Evolutionary conservation across 2,329 filamentous ascomycete species (phyloP).

Genomic region (Tolypocladium album): DNA sequence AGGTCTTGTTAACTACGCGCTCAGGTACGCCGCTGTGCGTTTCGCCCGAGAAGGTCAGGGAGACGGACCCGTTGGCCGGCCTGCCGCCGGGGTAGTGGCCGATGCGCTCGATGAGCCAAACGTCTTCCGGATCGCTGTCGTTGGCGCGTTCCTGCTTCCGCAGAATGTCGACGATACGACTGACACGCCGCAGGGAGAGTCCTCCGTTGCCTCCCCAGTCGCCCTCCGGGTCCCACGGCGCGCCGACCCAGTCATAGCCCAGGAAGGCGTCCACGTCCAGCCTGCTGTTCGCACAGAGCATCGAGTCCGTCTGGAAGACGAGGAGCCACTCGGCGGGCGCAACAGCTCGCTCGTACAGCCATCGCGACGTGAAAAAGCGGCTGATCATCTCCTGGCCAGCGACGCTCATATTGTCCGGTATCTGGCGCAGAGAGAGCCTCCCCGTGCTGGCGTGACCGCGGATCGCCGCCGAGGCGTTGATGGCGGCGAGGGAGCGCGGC

Average conservation of each 20-base stretch:
- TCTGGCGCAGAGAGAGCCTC: conserved; percentile 39
- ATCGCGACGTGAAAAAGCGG: conserved; percentile 38
- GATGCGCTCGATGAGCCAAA: conserved; percentile 43
- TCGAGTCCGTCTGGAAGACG: conserved; percentile 44
- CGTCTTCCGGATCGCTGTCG: conserved; percentile 40
- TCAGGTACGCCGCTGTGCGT: conserved; percentile 23
- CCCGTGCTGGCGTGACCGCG: conserved; percentile 28
- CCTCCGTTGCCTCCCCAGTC: conserved; percentile 41
- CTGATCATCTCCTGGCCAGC: conserved; percentile 40
- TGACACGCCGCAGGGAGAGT: conserved; percentile 40
- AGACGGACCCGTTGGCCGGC: conserved; percentile 40
- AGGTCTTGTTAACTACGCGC: conserved; percentile 9
- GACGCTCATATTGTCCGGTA: conserved; percentile 41
- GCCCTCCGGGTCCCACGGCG: conserved; percentile 32
- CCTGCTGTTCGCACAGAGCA: conserved; percentile 41
- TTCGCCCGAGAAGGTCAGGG: conserved; percentile 40
- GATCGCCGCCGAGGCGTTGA: conserved; percentile 36
- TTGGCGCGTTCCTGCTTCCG: conserved; percentile 32
- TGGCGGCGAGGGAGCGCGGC: conserved; percentile 27
- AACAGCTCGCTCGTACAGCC: conserved; percentile 39
- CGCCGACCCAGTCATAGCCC: conserved; percentile 42
- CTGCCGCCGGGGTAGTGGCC: conserved; percentile 34
- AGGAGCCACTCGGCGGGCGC: conserved; percentile 42
- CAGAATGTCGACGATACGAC: conserved; percentile 40
- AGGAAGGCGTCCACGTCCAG: conserved; percentile 37